These are phyloP conservation scores for Fraxinus excelsior DNA, from an alignment of 257 asterid genomes.

Conservation along the genomic window DNA sequence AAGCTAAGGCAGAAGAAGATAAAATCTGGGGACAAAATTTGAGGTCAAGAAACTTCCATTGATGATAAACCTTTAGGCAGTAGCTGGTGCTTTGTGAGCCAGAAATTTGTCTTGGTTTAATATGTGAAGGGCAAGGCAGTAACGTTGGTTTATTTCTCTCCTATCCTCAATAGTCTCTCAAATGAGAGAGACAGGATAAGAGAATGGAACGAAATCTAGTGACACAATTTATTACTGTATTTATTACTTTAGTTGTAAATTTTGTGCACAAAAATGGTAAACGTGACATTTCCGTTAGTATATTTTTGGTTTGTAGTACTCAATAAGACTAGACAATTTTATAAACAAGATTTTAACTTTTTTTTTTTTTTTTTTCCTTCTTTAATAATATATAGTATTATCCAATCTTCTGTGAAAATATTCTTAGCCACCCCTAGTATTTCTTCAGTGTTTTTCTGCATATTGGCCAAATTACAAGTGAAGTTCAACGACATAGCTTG, in stretches of 20 bases:
- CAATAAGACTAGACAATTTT: no score
- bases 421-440: not conserved
- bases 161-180: not conserved
- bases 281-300: no score
- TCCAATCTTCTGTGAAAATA: not conserved
- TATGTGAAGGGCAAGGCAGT: slow-evolving; percentile 63
- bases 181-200: slow-evolving; percentile 26
- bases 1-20: slow-evolving; percentile 1
- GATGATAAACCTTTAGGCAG: slow-evolving; percentile 21
- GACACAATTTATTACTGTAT: slow-evolving; percentile 15
- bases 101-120: slow-evolving; percentile 40
- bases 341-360: no score
- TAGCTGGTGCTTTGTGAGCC: slow-evolving; percentile 56
- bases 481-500: not conserved
- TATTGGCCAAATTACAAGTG: slow-evolving; percentile 5
- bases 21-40: slow-evolving; percentile 14
- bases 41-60: slow-evolving; percentile 39
- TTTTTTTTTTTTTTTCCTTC: no score
- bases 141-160: slow-evolving; percentile 34
- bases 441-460: not conserved
- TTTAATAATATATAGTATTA: no score
- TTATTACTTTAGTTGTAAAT: not conserved
- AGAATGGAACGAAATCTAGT: slow-evolving; percentile 13
- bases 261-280: no score
- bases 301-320: no score